Evolutionary conservation across 176 grass and related monocot genomes (phyloP), one percentile per base, ranked within the genome.

Genomic region (Bothriochloa decipiens): DNA sequence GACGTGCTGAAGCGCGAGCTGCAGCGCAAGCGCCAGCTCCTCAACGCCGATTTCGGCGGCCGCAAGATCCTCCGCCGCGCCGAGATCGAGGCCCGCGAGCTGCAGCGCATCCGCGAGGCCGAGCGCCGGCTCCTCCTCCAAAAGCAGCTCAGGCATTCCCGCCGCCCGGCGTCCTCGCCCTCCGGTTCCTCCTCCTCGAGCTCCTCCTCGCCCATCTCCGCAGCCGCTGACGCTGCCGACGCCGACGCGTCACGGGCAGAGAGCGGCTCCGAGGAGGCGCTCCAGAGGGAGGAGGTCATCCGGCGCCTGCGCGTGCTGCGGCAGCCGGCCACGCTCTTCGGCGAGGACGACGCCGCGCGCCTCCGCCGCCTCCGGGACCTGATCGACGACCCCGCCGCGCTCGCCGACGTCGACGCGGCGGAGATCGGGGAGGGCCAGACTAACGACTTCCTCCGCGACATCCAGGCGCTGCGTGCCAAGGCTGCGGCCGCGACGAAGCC

Each of bases 381-480:
- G 35, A 86, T 94, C 63, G 83, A 94, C 73, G 68, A 84, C 36
- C 87, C 89, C 6, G 80, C 76, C 23, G 33, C 85, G 40, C 45
- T 87, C 50, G 71, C 79, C 33, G 87, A 83, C 35, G 83, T 90
- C 15, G 94, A 97, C 36, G 81, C 82, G 22, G 76, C 27, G 5
- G 89, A 97, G 61, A 94, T 97, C 45, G 80, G 62, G 41, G 91
- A 97, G 81, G 94, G 94, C 5, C 89, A 94, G 91, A 94, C 88
- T 63, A 97, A 94, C 75, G 90, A 97, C 79, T 94, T 97, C 82
- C 91, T 97, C 47, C 90, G 87, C 7, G 94, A 92, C 79, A 92
- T 94, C 36, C 87, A 90, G 57, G 87, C 87, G 14, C 52, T 87
- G 45, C 82, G 89, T 7, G 85, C 72, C 57, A 90, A 37, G 71